Evolutionary conservation across 306 rosid genomes (phyloP).

Genomic region (Prunus armeniaca): DNA sequence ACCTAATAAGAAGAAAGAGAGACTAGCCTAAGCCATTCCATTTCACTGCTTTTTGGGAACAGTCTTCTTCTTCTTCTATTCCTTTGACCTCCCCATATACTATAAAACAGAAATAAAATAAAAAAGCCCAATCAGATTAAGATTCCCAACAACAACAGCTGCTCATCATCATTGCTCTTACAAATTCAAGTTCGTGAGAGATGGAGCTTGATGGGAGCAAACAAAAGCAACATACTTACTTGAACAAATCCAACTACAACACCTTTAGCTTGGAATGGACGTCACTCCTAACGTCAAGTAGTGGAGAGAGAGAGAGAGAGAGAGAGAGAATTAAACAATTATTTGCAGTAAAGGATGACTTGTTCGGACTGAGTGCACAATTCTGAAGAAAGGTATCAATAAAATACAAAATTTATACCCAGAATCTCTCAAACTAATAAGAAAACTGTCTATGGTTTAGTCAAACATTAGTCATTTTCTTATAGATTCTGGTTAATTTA

Average conservation of each 20-base stretch:
- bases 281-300: slow-evolving; percentile 30
- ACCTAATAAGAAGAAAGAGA: slow-evolving; percentile 19
- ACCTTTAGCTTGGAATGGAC: slow-evolving; percentile 18
- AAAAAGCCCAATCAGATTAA: slow-evolving; percentile 12
- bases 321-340: slow-evolving; percentile 7
- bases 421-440: not conserved
- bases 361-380: slow-evolving; percentile 6
- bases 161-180: slow-evolving; percentile 10
- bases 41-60: slow-evolving; percentile 53
- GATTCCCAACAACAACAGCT: not conserved
- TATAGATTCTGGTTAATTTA: too few relatives aligned
- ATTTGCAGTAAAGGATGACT: slow-evolving; percentile 24
- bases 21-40: slow-evolving; percentile 10
- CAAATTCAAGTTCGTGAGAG: not conserved
- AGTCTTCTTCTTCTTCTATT: slow-evolving; percentile 19
- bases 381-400: slow-evolving; percentile 3
- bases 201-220: not conserved
- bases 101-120: not conserved
- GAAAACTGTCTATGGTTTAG: slow-evolving; percentile 1
- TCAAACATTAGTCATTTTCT: slow-evolving; percentile 1
- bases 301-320: slow-evolving; percentile 35
- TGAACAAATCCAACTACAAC: slow-evolving; percentile 18
- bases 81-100: not conserved
- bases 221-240: slow-evolving; percentile 6
- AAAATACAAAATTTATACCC: not conserved